Conservation (phyloP, 179 eudicot species). For the Beta corolliflora region DNA sequence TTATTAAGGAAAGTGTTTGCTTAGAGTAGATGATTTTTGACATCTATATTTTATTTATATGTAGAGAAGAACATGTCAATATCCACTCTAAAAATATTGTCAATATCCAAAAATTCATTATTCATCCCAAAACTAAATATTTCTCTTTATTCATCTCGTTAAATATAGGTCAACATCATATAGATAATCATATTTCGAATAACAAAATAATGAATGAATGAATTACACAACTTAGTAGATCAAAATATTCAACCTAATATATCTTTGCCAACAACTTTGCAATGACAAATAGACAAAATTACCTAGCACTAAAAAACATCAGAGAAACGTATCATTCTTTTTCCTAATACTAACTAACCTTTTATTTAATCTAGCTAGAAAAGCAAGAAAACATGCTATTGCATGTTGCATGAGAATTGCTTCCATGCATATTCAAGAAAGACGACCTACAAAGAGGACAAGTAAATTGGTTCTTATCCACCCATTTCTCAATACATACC, state of each 20-base stretch:
- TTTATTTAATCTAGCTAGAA: constrained; percentile 8
- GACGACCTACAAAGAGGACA: constrained; percentile 53
- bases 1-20: no score
- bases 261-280: background rate
- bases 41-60: background rate
- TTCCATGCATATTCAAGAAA: constrained; percentile 35
- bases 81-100: no score
- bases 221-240: constrained; percentile 6
- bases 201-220: constrained; percentile 1
- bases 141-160: background rate
- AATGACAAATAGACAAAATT: background rate
- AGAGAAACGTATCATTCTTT: background rate
- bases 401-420: constrained; percentile 26
- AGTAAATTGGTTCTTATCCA: constrained; percentile 43
- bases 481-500: constrained; percentile 45
- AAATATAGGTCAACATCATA: constrained; percentile 17
- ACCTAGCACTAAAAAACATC: background rate
- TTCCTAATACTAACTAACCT: no score
- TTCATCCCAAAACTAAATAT: background rate
- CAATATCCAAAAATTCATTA: no score
- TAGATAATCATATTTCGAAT: background rate
- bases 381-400: constrained; percentile 16
- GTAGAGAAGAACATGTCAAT: constrained; percentile 7
- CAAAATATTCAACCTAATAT: background rate
- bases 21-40: no score